Conservation (phyloP, 2,329 filamentous ascomycete genomes). For the Curvularia lunata region DNA sequence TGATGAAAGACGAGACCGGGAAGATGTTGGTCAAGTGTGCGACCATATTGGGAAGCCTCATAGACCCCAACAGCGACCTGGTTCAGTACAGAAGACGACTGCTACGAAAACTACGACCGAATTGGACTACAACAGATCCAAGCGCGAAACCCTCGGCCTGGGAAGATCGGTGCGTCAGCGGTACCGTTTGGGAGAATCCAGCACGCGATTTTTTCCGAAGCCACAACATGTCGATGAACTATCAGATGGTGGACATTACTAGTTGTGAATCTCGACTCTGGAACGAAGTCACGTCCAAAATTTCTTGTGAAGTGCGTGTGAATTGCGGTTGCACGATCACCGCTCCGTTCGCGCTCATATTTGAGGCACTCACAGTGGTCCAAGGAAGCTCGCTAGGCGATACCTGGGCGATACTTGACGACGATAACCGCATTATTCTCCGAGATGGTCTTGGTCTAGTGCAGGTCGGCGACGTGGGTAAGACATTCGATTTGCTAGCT, state of each 20-base stretch:
- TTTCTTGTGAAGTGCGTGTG: constrained; percentile 12
- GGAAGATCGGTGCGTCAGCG: constrained; percentile 13
- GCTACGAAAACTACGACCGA: constrained; percentile 6
- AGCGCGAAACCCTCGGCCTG: constrained; percentile 7
- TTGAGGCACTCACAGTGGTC: constrained; percentile 12
- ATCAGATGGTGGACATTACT: constrained; percentile 6
- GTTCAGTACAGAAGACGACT: constrained; percentile 4
- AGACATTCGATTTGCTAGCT: constrained; percentile 8
- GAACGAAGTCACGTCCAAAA: constrained; percentile 2
- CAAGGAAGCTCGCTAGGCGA: constrained; percentile 11
- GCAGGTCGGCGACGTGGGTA: constrained; percentile 7
- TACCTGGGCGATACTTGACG: background rate
- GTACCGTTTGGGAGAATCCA: constrained; percentile 9
- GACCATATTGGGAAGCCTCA: constrained; percentile 8
- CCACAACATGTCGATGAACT: constrained; percentile 15
- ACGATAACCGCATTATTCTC: constrained; percentile 3
- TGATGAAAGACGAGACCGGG: constrained; percentile 9
- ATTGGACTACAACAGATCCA: constrained; percentile 8
- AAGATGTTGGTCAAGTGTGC: constrained; percentile 12
- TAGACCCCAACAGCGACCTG: constrained; percentile 4
- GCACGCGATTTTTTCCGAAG: background rate
- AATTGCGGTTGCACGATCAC: constrained; percentile 10
- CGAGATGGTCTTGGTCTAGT: constrained; percentile 11
- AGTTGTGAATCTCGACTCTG: constrained; percentile 7
- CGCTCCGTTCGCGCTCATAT: constrained; percentile 11